phyloP scores from a whole-genome alignment of 129 eudicot species.

The Daucus carota region DNA sequence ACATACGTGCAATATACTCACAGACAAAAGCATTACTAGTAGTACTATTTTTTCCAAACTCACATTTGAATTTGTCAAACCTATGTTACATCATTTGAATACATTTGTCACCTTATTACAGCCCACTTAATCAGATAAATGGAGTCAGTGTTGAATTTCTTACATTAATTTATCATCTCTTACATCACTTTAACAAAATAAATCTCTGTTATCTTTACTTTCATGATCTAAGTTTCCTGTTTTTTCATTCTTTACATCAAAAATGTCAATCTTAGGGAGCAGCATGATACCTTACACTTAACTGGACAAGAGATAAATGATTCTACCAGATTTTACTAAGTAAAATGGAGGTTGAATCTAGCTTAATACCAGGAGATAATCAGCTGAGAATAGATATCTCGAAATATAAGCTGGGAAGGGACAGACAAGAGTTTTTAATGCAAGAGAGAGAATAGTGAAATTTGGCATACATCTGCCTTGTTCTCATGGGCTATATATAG shows the following conservation, averaged over 20 bases:
- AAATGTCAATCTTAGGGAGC: conserved; percentile 64
- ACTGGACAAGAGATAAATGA: too few species aligned
- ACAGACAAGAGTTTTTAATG: too few species aligned
- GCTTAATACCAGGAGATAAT: too few species aligned
- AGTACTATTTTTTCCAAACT: not conserved
- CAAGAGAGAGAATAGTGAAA: too few species aligned
- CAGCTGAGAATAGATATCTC: too few species aligned
- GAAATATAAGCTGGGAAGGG: too few species aligned
- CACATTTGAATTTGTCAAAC: not conserved
- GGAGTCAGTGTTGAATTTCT: not conserved
- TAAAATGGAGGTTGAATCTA: too few species aligned
- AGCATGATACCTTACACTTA: too few species aligned
- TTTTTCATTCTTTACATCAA: conserved; percentile 8
- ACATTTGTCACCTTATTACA: not conserved
- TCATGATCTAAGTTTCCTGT: not conserved
- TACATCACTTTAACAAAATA: not conserved
- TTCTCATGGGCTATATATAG: too few species aligned
- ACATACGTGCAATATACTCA: not conserved
- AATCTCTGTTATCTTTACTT: not conserved
- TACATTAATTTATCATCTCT: not conserved
- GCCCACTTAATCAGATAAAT: not conserved
- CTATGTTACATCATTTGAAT: not conserved
- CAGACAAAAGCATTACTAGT: not conserved
- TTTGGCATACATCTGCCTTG: too few species aligned
- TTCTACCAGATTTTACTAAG: too few species aligned